phyloP scores from a whole-genome alignment of 495 filamentous ascomycete species.

The Talaromyces borbonicus region DNA sequence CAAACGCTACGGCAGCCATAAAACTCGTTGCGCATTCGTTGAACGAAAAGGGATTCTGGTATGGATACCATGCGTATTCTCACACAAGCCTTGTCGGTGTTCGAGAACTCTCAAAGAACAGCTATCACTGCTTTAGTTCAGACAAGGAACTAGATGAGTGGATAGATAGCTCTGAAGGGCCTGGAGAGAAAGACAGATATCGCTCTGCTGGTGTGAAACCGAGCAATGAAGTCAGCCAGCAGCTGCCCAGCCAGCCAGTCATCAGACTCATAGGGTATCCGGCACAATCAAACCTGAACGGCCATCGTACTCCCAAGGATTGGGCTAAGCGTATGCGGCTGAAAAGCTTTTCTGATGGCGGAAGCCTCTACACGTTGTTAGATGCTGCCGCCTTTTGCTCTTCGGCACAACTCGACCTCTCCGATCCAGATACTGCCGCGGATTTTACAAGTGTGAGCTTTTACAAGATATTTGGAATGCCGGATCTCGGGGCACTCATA shows the following conservation, averaged over 20 bases:
- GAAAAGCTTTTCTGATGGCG: constrained; percentile 23
- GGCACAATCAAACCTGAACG: constrained; percentile 73
- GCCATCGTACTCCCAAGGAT: constrained; percentile 50
- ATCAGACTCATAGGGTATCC: constrained; percentile 65
- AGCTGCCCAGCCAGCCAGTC: constrained; percentile 6
- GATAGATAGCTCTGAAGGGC: constrained; percentile 28
- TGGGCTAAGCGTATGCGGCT: constrained; percentile 49
- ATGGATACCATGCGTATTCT: constrained; percentile 63
- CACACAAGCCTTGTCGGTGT: constrained; percentile 69
- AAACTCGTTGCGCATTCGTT: constrained; percentile 61
- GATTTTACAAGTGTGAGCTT: constrained; percentile 66
- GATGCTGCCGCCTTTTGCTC: constrained; percentile 67
- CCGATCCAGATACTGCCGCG: constrained; percentile 47
- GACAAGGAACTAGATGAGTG: constrained; percentile 60
- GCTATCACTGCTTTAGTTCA: constrained; percentile 50
- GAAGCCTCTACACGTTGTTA: constrained; percentile 52
- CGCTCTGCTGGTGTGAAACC: constrained; percentile 16
- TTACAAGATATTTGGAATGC: constrained; percentile 80
- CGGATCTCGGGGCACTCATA: constrained; percentile 63
- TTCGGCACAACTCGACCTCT: constrained; percentile 54
- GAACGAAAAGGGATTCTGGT: constrained; percentile 48
- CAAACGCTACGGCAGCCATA: constrained; percentile 61
- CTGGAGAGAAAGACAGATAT: not conserved
- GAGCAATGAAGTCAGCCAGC: not conserved
- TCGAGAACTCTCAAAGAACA: constrained; percentile 46